Conservation (phyloP, 2,329 filamentous ascomycete genomes). For the Podosphaera aphanis region DNA sequence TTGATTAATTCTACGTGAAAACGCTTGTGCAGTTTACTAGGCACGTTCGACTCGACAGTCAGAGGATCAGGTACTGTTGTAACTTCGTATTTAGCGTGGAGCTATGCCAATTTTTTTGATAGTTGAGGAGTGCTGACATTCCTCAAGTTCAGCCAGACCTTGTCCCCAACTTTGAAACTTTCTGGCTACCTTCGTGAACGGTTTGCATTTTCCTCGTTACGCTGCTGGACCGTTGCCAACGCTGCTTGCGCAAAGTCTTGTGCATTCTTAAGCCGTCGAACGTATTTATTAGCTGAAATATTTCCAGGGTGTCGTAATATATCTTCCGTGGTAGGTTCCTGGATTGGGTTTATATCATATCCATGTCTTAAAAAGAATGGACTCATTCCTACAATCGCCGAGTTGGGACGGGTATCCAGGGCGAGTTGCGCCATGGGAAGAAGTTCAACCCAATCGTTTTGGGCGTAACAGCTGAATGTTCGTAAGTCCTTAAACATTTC, state of each 20-base stretch:
- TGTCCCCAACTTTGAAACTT: background rate
- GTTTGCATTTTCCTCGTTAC: background rate
- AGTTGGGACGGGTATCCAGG: background rate
- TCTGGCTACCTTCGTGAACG: background rate
- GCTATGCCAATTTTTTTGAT: background rate
- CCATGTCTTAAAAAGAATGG: background rate
- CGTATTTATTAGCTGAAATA: background rate
- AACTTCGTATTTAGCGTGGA: too few species aligned
- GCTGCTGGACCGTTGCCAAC: background rate
- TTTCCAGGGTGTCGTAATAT: background rate
- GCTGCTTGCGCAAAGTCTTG: background rate
- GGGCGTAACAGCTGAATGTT: conserved; percentile 2
- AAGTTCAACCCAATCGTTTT: conserved; percentile 2
- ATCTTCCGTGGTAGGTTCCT: background rate
- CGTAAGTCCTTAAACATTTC: conserved; percentile 1
- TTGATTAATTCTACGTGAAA: too few species aligned
- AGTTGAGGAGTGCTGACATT: background rate
- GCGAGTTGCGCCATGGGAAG: conserved; percentile 2
- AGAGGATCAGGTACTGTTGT: too few species aligned
- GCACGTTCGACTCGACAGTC: too few species aligned
- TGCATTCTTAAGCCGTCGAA: background rate
- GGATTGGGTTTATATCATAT: background rate
- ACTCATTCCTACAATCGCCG: background rate
- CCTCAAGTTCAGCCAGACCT: too few species aligned
- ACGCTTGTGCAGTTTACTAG: too few species aligned